A percentile compares a stretch with the other conserved stretches of the same genome.
Conservation (phyloP, 805 yeast genomes). For the Sugiyamaella lignohabitans region DNA sequence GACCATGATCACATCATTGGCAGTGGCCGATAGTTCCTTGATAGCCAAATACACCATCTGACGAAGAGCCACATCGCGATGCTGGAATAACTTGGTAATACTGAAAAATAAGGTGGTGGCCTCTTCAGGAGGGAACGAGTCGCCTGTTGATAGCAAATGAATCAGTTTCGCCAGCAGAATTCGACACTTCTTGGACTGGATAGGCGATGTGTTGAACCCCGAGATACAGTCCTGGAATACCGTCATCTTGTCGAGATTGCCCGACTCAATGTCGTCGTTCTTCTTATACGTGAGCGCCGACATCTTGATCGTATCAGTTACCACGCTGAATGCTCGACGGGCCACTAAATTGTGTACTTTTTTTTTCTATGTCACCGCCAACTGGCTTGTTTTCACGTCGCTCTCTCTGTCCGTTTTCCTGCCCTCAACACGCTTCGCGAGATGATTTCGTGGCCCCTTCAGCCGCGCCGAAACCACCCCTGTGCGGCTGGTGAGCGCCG, state of each 20-base stretch:
- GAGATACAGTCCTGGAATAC: conserved; percentile 92
- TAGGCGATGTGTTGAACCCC: conserved; percentile 86
- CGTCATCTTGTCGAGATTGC: conserved; percentile 90
- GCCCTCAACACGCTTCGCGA: no score
- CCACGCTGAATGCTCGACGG: no score
- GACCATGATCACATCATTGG: conserved; percentile 93
- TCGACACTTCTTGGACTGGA: conserved; percentile 83
- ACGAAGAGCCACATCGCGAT: conserved; percentile 76
- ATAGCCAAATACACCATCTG: conserved; percentile 92
- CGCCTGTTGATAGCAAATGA: conserved; percentile 79
- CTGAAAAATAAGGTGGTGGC: conserved; percentile 91
- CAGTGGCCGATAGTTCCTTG: conserved; percentile 77
- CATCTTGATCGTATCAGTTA: conserved; percentile 52
- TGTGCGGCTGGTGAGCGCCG: no score
- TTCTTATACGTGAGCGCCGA: conserved; percentile 80
- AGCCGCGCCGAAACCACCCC: no score
- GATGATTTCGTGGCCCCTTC: no score
- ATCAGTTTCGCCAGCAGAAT: conserved; percentile 71
- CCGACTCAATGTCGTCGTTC: conserved; percentile 67
- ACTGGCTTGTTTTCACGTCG: no score
- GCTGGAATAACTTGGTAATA: conserved; percentile 90
- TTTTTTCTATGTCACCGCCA: no score
- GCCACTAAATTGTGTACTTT: no score
- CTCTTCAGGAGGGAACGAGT: conserved; percentile 77
- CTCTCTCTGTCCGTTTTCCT: no score